Conservation (phyloP, 139 green algal genomes). For the Chloropicon primus region DNA sequence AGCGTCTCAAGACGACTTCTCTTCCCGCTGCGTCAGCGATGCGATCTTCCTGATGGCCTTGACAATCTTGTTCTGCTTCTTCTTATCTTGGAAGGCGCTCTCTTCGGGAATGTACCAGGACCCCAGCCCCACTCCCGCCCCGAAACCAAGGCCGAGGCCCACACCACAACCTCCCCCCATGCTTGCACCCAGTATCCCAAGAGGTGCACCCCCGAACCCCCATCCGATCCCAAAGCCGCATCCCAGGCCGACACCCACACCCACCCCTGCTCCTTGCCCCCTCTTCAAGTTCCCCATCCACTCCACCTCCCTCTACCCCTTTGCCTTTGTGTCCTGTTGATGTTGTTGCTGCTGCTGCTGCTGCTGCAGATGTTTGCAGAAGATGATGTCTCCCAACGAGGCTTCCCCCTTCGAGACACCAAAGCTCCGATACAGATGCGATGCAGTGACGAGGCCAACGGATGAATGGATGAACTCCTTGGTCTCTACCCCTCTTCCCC, state of each 20-base stretch:
- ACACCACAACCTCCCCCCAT: slow-evolving; percentile 20
- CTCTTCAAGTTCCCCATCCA: neutral
- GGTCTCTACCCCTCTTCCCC: too few species aligned
- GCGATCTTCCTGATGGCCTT: neutral
- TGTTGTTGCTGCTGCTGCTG: too few species aligned
- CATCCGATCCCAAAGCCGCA: slow-evolving; percentile 25
- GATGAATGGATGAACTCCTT: too few species aligned
- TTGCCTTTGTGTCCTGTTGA: too few species aligned
- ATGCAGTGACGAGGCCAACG: too few species aligned
- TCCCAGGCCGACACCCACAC: slow-evolving; percentile 4
- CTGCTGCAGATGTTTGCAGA: too few species aligned
- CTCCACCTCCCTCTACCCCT: too few species aligned
- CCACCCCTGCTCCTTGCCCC: neutral
- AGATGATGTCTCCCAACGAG: too few species aligned
- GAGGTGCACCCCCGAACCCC: slow-evolving; percentile 19
- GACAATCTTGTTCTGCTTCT: neutral
- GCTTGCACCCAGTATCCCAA: slow-evolving; percentile 12
- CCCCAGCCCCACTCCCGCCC: slow-evolving; percentile 8
- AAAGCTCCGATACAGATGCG: too few species aligned
- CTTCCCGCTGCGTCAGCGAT: too few species aligned
- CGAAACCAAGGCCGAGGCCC: slow-evolving; percentile 18
- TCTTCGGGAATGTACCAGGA: slow-evolving; percentile 15
- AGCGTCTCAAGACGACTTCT: neutral
- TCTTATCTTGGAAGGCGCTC: neutral
- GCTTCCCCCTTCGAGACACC: too few species aligned